Conservation (phyloP, 805 yeast species). For the Candida xiaguanensis region DNA sequence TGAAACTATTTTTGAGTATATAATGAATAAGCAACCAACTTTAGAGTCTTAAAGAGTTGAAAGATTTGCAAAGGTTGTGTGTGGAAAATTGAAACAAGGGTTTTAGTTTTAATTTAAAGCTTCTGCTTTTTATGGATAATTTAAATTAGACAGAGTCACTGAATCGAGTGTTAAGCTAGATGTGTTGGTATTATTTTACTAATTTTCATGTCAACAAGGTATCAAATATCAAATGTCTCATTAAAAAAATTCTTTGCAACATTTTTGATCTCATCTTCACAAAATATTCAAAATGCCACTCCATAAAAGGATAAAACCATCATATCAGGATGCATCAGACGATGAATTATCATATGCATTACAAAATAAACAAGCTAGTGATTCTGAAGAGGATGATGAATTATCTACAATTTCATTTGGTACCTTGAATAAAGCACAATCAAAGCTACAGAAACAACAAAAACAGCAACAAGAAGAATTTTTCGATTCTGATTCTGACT, state of each 20-base stretch:
- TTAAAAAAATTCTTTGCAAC: slow-evolving; percentile 3
- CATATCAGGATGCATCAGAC: slow-evolving; percentile 15
- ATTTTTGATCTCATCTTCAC: slow-evolving; percentile 4
- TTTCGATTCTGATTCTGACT: slow-evolving; percentile 8
- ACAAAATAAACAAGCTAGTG: slow-evolving; percentile 4
- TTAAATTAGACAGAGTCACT: too few species aligned
- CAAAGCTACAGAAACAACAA: slow-evolving; percentile 24
- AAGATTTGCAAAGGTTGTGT: too few species aligned
- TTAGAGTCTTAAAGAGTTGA: too few species aligned
- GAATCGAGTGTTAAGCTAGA: too few species aligned
- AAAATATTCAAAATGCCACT: slow-evolving; percentile 5
- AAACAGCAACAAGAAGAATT: slow-evolving; percentile 3
- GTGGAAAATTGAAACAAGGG: too few species aligned
- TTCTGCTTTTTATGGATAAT: too few species aligned
- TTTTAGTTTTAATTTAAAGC: too few species aligned
- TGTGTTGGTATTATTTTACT: too few species aligned
- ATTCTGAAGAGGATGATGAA: slow-evolving; percentile 35
- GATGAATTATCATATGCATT: slow-evolving; percentile 9
- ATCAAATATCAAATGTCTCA: not conserved
- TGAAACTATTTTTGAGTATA: too few species aligned
- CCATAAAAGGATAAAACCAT: slow-evolving; percentile 14
- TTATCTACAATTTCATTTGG: slow-evolving; percentile 59
- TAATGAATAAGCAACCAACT: too few species aligned
- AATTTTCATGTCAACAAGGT: not conserved
- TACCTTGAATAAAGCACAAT: slow-evolving; percentile 58